Evolutionary conservation across 495 filamentous ascomycete species (phyloP).

Genomic region (Annulohypoxylon bovei): DNA sequence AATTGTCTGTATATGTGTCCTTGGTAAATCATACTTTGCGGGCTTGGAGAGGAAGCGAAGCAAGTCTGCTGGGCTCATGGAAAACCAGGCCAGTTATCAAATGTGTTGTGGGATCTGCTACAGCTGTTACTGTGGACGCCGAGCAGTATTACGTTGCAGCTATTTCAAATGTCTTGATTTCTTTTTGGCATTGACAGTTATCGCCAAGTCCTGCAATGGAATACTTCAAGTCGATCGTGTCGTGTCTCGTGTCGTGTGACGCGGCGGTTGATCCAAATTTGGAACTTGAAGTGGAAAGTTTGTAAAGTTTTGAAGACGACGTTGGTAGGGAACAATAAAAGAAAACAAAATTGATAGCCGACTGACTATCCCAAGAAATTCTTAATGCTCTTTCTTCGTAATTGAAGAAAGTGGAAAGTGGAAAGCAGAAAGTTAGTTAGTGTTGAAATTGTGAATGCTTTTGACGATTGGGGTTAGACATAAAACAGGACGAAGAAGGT

Average conservation of each 20-base stretch:
- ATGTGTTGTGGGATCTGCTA: constrained; percentile 24
- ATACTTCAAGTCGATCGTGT: constrained; percentile 15
- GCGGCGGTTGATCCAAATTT: constrained; percentile 6
- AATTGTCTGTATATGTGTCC: constrained; percentile 32
- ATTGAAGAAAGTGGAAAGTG: neutral
- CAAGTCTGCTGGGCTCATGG: constrained; percentile 93
- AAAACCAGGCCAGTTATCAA: constrained; percentile 45
- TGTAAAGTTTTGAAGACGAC: neutral
- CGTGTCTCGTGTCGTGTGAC: constrained; percentile 32
- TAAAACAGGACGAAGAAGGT: neutral
- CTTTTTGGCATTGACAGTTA: constrained; percentile 37
- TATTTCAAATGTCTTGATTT: constrained; percentile 4
- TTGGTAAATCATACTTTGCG: constrained; percentile 75
- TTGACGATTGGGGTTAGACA: constrained; percentile 1
- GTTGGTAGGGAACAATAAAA: neutral
- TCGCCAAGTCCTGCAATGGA: constrained; percentile 39
- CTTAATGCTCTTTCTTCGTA: neutral
- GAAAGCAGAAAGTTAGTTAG: too few species aligned
- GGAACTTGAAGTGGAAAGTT: neutral
- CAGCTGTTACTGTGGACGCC: constrained; percentile 21
- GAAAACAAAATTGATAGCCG: constrained; percentile 5
- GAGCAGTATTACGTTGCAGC: constrained; percentile 19
- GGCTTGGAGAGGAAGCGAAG: constrained; percentile 95
- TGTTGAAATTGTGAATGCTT: neutral
- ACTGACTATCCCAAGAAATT: neutral